Conservation (phyloP, 2,329 filamentous ascomycete genomes). For the Neocatenulostroma microsporum region DNA sequence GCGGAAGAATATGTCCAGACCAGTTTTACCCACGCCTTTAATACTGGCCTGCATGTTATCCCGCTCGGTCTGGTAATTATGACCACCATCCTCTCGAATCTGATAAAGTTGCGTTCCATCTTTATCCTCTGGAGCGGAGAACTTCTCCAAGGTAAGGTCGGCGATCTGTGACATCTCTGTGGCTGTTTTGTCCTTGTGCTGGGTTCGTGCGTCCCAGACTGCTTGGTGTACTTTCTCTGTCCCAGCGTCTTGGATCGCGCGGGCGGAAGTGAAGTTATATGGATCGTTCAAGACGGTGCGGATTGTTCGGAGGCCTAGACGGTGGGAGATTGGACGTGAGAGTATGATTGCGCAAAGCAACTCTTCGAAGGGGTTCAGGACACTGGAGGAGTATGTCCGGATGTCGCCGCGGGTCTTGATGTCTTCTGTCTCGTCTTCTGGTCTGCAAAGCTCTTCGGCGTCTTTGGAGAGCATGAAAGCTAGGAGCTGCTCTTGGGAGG, state of each 20-base stretch:
- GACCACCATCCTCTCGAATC: constrained; percentile 27
- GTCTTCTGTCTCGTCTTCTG: constrained; percentile 28
- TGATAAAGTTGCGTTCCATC: constrained; percentile 26
- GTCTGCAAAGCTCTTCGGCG: constrained; percentile 26
- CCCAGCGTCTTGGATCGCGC: constrained; percentile 30
- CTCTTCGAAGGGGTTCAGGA: constrained; percentile 38
- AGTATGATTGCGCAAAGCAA: constrained; percentile 39
- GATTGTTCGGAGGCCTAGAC: constrained; percentile 37
- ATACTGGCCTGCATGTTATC: constrained; percentile 28
- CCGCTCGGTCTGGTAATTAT: constrained; percentile 24
- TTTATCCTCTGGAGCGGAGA: constrained; percentile 24
- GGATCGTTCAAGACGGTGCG: constrained; percentile 40
- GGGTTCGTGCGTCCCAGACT: constrained; percentile 36
- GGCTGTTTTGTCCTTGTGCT: constrained; percentile 42
- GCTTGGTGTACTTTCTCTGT: constrained; percentile 33
- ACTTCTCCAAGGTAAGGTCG: constrained; percentile 27
- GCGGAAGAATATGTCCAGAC: constrained; percentile 37
- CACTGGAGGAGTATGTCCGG: constrained; percentile 26
- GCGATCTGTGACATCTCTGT: constrained; percentile 31
- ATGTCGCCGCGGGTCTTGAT: constrained; percentile 21
- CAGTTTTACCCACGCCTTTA: constrained; percentile 36
- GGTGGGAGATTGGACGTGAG: constrained; percentile 38
- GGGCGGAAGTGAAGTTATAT: constrained; percentile 31
- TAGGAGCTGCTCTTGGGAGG: constrained; percentile 24
- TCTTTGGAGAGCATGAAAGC: constrained; percentile 27